Percentiles rank a stretch among this genome's conserved stretches.
Conservation (phyloP, 805 yeast species). For the Yarrowia phangngaensis region DNA sequence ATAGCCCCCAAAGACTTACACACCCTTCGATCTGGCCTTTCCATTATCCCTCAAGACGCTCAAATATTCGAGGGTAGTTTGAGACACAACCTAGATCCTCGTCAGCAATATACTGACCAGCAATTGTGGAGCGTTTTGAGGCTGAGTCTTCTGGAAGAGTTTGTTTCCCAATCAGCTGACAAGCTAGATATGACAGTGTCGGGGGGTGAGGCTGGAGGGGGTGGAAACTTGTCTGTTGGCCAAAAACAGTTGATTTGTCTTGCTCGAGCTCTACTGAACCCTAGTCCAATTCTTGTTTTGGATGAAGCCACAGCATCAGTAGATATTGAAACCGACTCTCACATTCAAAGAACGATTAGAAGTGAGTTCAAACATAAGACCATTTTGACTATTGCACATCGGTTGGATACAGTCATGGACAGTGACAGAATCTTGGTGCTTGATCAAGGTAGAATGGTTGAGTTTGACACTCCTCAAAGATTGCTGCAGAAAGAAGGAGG, state of each 20-base stretch:
- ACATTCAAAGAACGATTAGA: slow-evolving; percentile 73
- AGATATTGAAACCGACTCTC: slow-evolving; percentile 71
- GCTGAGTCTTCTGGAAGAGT: slow-evolving; percentile 52
- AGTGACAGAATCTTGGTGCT: slow-evolving; percentile 70
- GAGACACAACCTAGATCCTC: slow-evolving; percentile 75
- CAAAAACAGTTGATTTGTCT: slow-evolving; percentile 77
- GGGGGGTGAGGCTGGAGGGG: slow-evolving; percentile 77
- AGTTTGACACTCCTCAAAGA: slow-evolving; percentile 65
- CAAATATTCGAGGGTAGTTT: slow-evolving; percentile 77
- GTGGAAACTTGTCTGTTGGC: slow-evolving; percentile 74
- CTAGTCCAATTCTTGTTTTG: slow-evolving; percentile 62
- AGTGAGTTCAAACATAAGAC: slow-evolving; percentile 63
- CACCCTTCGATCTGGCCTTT: slow-evolving; percentile 63
- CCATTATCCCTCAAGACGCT: slow-evolving; percentile 89
- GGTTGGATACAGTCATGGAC: slow-evolving; percentile 76
- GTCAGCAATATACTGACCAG: slow-evolving; percentile 52
- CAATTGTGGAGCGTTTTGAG: slow-evolving; percentile 66
- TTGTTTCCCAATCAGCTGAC: slow-evolving; percentile 42
- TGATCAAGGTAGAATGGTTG: slow-evolving; percentile 63
- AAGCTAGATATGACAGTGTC: slow-evolving; percentile 49
- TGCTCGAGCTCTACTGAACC: slow-evolving; percentile 70
- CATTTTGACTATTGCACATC: slow-evolving; percentile 78
- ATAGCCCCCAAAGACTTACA: slow-evolving; percentile 60
- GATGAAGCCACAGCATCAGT: slow-evolving; percentile 84
- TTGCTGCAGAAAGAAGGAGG: slow-evolving; percentile 64